A percentile compares a stretch with the other conserved stretches of the same genome.
Evolutionary conservation across 805 yeast species (phyloP).

Genomic region (Tetrapisispora pingtungensis): DNA sequence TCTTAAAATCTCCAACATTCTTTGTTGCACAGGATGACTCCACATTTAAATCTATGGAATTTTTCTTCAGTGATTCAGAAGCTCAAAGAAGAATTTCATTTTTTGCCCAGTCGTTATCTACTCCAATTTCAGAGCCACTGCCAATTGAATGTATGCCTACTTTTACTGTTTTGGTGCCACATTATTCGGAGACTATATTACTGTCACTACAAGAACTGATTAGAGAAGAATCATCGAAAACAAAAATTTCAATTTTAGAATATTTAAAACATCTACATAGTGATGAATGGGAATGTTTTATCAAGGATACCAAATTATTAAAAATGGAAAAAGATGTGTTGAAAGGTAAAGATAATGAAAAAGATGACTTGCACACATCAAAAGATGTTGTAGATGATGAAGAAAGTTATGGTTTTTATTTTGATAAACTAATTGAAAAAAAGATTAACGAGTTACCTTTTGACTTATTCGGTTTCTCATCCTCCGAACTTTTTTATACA

Average conservation of each 20-base stretch:
- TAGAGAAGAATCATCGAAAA: constrained; percentile 50
- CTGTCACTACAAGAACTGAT: constrained; percentile 70
- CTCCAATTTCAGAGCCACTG: constrained; percentile 69
- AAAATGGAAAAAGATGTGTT: constrained; percentile 33
- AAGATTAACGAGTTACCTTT: constrained; percentile 56
- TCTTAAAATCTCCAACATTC: constrained; percentile 61
- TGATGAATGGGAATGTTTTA: constrained; percentile 74
- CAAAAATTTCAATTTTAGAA: constrained; percentile 62
- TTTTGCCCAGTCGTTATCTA: constrained; percentile 82
- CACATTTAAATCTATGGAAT: constrained; percentile 41
- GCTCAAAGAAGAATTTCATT: constrained; percentile 78
- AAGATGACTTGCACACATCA: not conserved
- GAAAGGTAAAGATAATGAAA: not conserved
- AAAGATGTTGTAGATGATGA: not conserved
- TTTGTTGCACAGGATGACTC: constrained; percentile 79
- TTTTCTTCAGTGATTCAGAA: constrained; percentile 56
- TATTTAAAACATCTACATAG: constrained; percentile 65
- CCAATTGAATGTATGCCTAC: constrained; percentile 65
- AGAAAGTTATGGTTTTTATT: not conserved
- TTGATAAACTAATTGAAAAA: constrained; percentile 26
- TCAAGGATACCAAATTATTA: constrained; percentile 59
- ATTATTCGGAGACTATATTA: constrained; percentile 73
- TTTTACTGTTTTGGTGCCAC: constrained; percentile 78
- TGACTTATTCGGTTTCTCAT: constrained; percentile 62
- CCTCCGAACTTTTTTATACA: constrained; percentile 51